phyloP scores from a whole-genome alignment of 2,329 filamentous ascomycete genomes.

The Phialemonium atrogriseum region DNA sequence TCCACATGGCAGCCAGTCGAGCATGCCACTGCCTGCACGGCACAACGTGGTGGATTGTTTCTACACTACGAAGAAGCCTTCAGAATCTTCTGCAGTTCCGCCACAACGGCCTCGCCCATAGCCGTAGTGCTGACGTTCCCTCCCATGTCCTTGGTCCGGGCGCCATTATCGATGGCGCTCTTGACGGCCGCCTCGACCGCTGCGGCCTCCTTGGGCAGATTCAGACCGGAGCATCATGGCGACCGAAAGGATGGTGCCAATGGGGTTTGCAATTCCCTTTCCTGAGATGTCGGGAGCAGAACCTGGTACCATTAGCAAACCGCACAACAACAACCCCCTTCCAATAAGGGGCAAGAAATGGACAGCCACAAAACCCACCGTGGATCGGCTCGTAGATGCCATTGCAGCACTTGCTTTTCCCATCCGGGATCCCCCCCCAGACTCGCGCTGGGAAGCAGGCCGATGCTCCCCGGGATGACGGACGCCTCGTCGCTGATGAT shows the following conservation, averaged over 20 bases:
- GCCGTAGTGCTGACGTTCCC: conserved; percentile 65
- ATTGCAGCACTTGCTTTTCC: conserved; percentile 74
- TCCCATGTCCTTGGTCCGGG: conserved; percentile 78
- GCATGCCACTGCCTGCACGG: too few species aligned
- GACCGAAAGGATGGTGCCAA: conserved; percentile 84
- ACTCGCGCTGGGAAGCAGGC: conserved; percentile 80
- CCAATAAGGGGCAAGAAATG: conserved; percentile 2
- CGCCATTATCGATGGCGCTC: conserved; percentile 68
- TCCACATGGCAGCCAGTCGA: too few species aligned
- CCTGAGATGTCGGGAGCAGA: conserved; percentile 92
- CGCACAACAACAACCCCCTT: too few species aligned
- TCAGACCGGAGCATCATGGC: conserved; percentile 94
- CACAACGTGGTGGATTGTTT: too few species aligned
- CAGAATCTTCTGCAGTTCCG: conserved; percentile 64
- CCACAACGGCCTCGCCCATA: conserved; percentile 69
- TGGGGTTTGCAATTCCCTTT: conserved; percentile 82
- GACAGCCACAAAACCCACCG: conserved; percentile 56
- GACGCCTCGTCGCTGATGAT: conserved; percentile 94
- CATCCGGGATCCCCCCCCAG: conserved; percentile 80
- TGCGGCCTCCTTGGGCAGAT: conserved; percentile 66
- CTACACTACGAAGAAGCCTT: too few species aligned
- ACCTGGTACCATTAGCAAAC: conserved; percentile 36
- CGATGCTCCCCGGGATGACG: conserved; percentile 86
- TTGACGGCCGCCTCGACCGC: conserved; percentile 76
- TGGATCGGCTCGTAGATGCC: conserved; percentile 98